Conservation (phyloP, 345 rosid genomes). For the Clausena lansium region DNA sequence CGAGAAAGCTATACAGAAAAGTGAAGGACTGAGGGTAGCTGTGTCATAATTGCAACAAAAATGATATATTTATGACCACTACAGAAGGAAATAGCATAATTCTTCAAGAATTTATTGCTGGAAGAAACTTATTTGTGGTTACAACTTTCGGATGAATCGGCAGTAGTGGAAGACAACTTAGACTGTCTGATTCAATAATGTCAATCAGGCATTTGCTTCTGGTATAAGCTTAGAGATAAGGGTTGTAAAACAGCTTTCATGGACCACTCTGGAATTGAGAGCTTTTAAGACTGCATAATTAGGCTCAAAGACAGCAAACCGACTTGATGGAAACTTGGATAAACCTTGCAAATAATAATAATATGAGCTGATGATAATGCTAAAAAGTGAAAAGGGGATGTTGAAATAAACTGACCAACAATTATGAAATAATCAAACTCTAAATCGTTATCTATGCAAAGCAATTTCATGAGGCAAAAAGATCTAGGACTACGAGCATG, state of each 20-base stretch:
- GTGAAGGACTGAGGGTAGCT: conserved; percentile 20
- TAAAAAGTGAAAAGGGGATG: not conserved
- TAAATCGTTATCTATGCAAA: not conserved
- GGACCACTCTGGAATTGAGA: conserved; percentile 18
- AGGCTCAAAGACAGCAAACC: not conserved
- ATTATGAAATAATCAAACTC: not conserved
- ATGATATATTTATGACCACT: not conserved
- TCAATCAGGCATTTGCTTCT: not conserved
- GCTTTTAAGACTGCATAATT: conserved; percentile 14
- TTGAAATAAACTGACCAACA: not conserved
- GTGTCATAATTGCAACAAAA: conserved; percentile 25
- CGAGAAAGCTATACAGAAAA: not conserved
- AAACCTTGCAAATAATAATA: not conserved
- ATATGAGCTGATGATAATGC: not conserved
- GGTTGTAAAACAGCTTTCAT: not conserved
- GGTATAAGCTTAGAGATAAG: not conserved
- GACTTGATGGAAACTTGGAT: not conserved
- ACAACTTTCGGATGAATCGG: not conserved
- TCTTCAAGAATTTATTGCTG: not conserved
- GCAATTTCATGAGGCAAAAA: not conserved
- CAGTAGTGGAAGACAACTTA: not conserved
- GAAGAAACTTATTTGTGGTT: conserved; percentile 16
- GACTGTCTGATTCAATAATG: conserved; percentile 1
- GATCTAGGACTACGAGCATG: not conserved
- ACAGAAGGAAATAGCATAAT: not conserved